A percentile compares a stretch with the other conserved stretches of the same genome.
These are phyloP conservation scores for Aspergillus panamensis DNA, from an alignment of 495 filamentous ascomycete species.

Conservation along the genomic window DNA sequence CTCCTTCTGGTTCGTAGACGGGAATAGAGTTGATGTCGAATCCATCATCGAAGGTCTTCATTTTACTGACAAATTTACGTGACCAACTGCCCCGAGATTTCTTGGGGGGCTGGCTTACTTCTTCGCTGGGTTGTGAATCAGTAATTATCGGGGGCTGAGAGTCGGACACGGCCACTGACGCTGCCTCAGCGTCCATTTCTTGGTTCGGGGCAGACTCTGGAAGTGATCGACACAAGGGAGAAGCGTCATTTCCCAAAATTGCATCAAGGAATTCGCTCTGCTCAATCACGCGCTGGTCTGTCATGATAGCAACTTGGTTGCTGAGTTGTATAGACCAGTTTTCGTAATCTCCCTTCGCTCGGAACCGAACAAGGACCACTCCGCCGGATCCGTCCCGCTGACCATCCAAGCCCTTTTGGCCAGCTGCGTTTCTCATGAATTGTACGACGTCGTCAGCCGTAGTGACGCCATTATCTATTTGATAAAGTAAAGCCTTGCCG, in stretches of 20 bases:
- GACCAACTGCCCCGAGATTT: slow-evolving; percentile 31
- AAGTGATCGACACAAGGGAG: slow-evolving; percentile 61
- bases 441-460: slow-evolving; percentile 71
- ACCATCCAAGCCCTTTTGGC: slow-evolving; percentile 63
- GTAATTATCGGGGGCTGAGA: slow-evolving; percentile 6
- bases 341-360: slow-evolving; percentile 56
- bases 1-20: slow-evolving; percentile 26
- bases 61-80: slow-evolving; percentile 53
- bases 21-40: slow-evolving; percentile 47
- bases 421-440: slow-evolving; percentile 71
- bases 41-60: slow-evolving; percentile 71
- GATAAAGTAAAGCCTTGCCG: slow-evolving; percentile 73
- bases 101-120: slow-evolving; percentile 14
- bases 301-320: slow-evolving; percentile 59
- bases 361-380: slow-evolving; percentile 76
- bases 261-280: slow-evolving; percentile 93
- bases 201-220: slow-evolving; percentile 32
- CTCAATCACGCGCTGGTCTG: slow-evolving; percentile 78
- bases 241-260: slow-evolving; percentile 74
- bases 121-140: slow-evolving; percentile 22
- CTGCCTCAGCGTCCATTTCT: slow-evolving; percentile 3
- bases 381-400: slow-evolving; percentile 61
- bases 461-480: slow-evolving; percentile 60
- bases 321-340: slow-evolving; percentile 70
- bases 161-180: slow-evolving; percentile 3